These are phyloP conservation scores for Phytophthora multivora DNA, from an alignment of 352 stramenopile genomes.

Conservation along the genomic window DNA sequence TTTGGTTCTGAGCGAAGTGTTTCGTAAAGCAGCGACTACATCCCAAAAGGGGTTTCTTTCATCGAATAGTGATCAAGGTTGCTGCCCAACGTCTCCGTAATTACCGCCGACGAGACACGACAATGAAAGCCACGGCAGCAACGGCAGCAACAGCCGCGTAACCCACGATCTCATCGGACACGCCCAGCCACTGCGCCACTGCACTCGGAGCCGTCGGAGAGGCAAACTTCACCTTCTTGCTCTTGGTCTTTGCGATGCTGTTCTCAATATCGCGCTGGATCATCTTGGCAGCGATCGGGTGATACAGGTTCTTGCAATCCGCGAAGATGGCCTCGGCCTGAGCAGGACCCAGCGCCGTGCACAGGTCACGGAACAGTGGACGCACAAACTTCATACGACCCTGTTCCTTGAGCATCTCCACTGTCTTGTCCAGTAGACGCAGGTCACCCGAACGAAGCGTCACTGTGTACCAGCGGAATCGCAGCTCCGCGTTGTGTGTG, in stretches of 20 bases:
- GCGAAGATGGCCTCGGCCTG: constrained; percentile 42
- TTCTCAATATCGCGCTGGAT: constrained; percentile 62
- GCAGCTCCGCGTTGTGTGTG: constrained; percentile 70
- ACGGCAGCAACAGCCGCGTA: constrained; percentile 23
- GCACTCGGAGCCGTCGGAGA: constrained; percentile 34
- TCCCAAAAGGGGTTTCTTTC: no score
- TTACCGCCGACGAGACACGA: constrained; percentile 30
- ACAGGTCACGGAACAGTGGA: constrained; percentile 69
- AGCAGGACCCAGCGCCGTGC: constrained; percentile 34
- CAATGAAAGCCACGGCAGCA: constrained; percentile 23
- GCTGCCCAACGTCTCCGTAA: no score
- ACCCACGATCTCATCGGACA: constrained; percentile 30
- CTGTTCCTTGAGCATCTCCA: constrained; percentile 65
- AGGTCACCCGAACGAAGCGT: constrained; percentile 53
- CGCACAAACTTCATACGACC: constrained; percentile 81
- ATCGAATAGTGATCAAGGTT: no score
- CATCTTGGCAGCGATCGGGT: constrained; percentile 78
- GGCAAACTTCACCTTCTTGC: constrained; percentile 38
- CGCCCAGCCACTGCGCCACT: constrained; percentile 34
- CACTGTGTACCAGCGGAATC: constrained; percentile 75
- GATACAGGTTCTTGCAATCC: constrained; percentile 65
- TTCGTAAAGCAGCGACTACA: not conserved
- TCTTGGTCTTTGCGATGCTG: constrained; percentile 38
- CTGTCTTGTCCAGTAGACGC: constrained; percentile 44
- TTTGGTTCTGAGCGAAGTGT: no score